Evolutionary conservation across 2,329 filamentous ascomycete species (phyloP), one percentile per base, ranked within the genome.

Genomic region (Neofusicoccum ribis): DNA sequence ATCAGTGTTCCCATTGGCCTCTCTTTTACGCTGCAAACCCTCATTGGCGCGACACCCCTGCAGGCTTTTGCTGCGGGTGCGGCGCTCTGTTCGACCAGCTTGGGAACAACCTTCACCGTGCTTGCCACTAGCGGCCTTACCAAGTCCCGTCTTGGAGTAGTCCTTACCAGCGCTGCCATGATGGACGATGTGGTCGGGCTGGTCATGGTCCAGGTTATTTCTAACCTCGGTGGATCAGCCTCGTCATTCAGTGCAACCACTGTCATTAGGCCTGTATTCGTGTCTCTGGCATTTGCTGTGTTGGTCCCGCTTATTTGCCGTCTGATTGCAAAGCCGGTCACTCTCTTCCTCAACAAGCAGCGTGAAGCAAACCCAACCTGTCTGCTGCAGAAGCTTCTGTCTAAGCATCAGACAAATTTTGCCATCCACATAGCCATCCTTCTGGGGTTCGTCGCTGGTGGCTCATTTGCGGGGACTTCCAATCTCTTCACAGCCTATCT

Each of bases 121-220:
- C 76, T 90, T 0, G 85, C 83, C 0, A 89, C 91, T 8, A 88
- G 86, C 2, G 81, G 81, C 1, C 74, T 89, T 11, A 79, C 78
- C n/a, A 73, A 78, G 1, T 87, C 83, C 8, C 77, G 85, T 1
- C 73, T 89, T 0, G 91, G 79, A 65, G 87, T 77, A 8, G 85
- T 95, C 0, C 81, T 93, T 0, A 86, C 86, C 2, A 88, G 86
- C 66, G 91, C 90, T 0, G 91, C 91, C 0, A 91, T 95, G 86
- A 86, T 95, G 78, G 91, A 95, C 72, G 91, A 95, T 76, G 88
- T 94, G 0, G 84, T 91, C 1, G 91, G 90, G 0, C 78, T 94
- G 9, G 86, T 93, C 7, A 90, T 94, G 86, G 89, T 92, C 0
- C 86, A 91, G 69, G 84, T 94, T 51, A 89, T 95, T 23, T 85